Base-by-base conservation (phyloP, 2,329 filamentous ascomycete genomes). In the Aspergillus sp. region DNA sequence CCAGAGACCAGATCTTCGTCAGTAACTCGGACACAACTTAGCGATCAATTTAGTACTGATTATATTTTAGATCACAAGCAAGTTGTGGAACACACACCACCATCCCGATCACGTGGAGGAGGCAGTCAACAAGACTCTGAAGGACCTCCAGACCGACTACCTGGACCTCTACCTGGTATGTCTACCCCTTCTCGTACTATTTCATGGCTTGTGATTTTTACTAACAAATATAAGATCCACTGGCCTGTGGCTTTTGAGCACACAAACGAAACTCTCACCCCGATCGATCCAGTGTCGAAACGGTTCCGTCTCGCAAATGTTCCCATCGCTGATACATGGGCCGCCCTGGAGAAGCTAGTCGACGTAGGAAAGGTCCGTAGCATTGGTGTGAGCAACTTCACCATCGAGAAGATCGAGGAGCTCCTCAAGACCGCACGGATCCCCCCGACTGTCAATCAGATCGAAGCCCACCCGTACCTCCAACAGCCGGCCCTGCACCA, bases 391-490 rank as follows among this genome's bases (percentile, higher is more conserved):
- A 65, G 61, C 47, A 69, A 65, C 26, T 66, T 82, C 48, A 76
- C 77, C 49, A 76, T 73, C 11, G 57, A 59, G 5, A 63, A 65
- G 51, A 54, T 63, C 14, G 59, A 66, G 33, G 59, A 65, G 13
- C 52, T 70, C 22, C 56, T 69, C 14, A 54, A 63, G 44, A 64
- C 60, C 0, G 79, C 80, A n/a, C 78, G 72, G 36, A 75, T 84
- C 10, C 71, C 75, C 0, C 85, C 85, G 0, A 81, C 81, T 2
- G 78, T 82, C 52, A 87, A 88, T 68, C 84, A 88, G 67, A 82
- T 87, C 58, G 84, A 88, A 64, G 81, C 82, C 41, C 83, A 87
- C 64, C 83, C 84, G 0, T 87, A 85, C 65, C 73, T 87, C 2
- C 83, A 86, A 60, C 84, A 83, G 59, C 69, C 72, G 0, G 70